Evolutionary conservation across 208 protist species (phyloP), one percentile per base, ranked within the genome.

Genomic region (Wallacemonas sp.): DNA sequence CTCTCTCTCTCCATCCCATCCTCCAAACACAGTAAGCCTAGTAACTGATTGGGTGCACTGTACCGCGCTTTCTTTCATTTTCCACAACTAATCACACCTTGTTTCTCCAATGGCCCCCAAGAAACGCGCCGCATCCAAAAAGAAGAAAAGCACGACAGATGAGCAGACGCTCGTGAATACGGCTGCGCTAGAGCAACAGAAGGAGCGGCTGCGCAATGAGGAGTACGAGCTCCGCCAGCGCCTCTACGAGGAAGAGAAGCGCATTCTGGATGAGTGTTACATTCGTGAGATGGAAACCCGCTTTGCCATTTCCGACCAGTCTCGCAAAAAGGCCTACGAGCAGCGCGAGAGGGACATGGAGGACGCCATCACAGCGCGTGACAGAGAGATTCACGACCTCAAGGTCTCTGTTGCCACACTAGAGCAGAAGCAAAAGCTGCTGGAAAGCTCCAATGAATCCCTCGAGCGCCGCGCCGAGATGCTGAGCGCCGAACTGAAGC

Each of bases 401-500:
- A 60, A 75, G 12, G 84, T 78, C 33, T 75, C 78, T 54, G 22
- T 92, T 21, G 53, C 21, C 11, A 84, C 69, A 11, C 51, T 90
- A 46, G 66, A 89, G 66, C 79, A 88, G 51, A 75, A 78, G 24
- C 65, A 79, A 5, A 58, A 70, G 11, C 21, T 69, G 27, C 58
- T 92, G 22, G 71, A 89, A 60, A 79, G 76, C 56, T 86, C 93
- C 39, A 75, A 82, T 41, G 81, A 91, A 28, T 84, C 82, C 2
- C 78, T 86, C 17, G 66, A 81, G 45, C 77, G 84, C 2, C 84
- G 87, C 17, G 55, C 79, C 17, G 80, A 77, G 26, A 78, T 86
- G 61, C 65, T 96, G 5, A 68, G 44, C 12, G 87, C 91, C 62
- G 87, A 94, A 66, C 77, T 96, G 8, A 86, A 94, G 65, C 60